Evolutionary conservation across 345 rosid species (phyloP).

Genomic region (Syzygium jambos): DNA sequence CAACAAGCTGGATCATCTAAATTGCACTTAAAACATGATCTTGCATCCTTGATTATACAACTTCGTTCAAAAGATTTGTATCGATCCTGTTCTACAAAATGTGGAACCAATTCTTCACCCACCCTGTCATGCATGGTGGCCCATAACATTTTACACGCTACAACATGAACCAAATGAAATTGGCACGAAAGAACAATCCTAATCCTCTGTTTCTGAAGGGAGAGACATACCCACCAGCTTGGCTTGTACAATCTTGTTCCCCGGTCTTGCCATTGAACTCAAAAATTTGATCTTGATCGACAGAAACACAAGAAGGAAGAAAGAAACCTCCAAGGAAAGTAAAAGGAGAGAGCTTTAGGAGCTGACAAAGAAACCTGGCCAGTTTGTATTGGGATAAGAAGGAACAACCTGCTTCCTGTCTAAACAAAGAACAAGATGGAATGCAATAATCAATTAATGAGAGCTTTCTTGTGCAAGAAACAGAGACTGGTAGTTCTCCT

Average conservation of each 20-base stretch:
- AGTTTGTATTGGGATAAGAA: neutral
- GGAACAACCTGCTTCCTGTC: neutral
- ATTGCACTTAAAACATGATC: neutral
- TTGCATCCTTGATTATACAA: neutral
- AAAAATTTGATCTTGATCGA: neutral
- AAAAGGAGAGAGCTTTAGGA: neutral
- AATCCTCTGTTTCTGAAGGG: neutral
- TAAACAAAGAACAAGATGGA: neutral
- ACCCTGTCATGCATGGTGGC: neutral
- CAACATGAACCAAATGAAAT: neutral
- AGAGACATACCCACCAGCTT: constrained; percentile 55
- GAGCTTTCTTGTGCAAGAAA: neutral
- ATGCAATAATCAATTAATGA: neutral
- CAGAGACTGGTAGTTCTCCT: neutral
- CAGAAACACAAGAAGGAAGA: neutral
- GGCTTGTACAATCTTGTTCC: constrained; percentile 66
- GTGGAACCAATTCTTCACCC: neutral
- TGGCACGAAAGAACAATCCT: neutral
- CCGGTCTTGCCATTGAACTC: constrained; percentile 16
- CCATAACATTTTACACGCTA: neutral
- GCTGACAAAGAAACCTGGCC: neutral
- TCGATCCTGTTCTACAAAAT: neutral
- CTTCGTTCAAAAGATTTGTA: neutral
- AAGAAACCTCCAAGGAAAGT: neutral
- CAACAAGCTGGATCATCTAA: neutral